A percentile compares a stretch with the other conserved stretches of the same genome.
Conservation (phyloP, 257 asterid species). For the Nicotiana obtusifolia region DNA sequence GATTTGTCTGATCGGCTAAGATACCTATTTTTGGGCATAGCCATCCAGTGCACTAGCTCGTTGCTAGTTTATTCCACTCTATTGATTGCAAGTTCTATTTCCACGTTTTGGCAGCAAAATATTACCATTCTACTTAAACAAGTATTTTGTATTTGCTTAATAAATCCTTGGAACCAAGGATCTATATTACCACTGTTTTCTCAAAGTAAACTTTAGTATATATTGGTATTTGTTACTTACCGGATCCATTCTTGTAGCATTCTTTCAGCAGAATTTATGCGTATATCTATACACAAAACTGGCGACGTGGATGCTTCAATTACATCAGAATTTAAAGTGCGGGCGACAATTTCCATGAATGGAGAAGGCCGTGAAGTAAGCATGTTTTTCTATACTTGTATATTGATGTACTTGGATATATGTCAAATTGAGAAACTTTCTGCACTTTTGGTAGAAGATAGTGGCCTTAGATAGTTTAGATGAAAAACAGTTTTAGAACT, state of each 20-base stretch:
- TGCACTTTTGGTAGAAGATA: not conserved
- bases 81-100: not conserved
- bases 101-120: not conserved
- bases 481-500: not conserved
- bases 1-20: not conserved
- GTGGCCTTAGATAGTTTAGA: not conserved
- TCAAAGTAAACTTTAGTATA: not conserved
- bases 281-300: conserved; percentile 61
- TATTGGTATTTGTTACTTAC: conserved; percentile 46
- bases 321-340: conserved; percentile 25
- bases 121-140: not conserved
- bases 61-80: not conserved
- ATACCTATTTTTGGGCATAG: conserved; percentile 1
- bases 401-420: not conserved
- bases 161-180: not conserved
- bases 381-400: conserved; percentile 7
- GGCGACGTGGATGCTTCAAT: conserved; percentile 47
- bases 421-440: not conserved
- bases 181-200: not conserved
- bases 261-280: conserved; percentile 99
- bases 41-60: not conserved
- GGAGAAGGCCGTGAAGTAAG: conserved; percentile 68
- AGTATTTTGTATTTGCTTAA: not conserved
- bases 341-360: conserved; percentile 31
- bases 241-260: conserved; percentile 90